Evolutionary conservation across 2,329 filamentous ascomycete genomes (phyloP).

Genomic region (Calonectria fujianensis): DNA sequence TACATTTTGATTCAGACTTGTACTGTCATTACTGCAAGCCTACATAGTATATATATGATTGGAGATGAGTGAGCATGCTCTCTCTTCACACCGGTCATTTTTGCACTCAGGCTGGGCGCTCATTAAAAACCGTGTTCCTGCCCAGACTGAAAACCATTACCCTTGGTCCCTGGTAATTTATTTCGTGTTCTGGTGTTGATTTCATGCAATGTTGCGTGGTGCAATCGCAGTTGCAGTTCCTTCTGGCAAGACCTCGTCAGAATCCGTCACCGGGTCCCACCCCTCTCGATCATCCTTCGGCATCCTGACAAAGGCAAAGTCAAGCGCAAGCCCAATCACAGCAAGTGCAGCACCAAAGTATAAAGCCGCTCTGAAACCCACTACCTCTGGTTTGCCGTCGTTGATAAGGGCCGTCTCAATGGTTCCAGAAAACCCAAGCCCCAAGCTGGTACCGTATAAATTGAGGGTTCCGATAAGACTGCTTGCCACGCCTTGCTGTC

Average conservation of each 20-base stretch:
- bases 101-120: neutral
- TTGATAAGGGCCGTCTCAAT: conserved; percentile 52
- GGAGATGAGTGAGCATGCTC: neutral
- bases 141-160: no score
- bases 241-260: neutral
- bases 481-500: conserved; percentile 70
- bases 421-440: conserved; percentile 57
- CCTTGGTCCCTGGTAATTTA: no score
- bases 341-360: conserved; percentile 13
- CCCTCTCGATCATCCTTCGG: conserved; percentile 13
- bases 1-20: neutral
- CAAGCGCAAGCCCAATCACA: neutral
- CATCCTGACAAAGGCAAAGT: conserved; percentile 22
- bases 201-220: conserved; percentile 1
- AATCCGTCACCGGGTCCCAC: conserved; percentile 3
- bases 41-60: neutral
- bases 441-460: conserved; percentile 55
- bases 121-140: no score
- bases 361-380: neutral
- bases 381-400: neutral
- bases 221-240: conserved; percentile 5
- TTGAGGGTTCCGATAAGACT: conserved; percentile 66
- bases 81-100: neutral
- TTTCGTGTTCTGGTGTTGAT: no score
- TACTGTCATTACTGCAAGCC: neutral